A percentile compares a stretch with the other conserved stretches of the same genome.
Evolutionary conservation across 805 yeast genomes (phyloP).

Genomic region (Saturnispora diversa): DNA sequence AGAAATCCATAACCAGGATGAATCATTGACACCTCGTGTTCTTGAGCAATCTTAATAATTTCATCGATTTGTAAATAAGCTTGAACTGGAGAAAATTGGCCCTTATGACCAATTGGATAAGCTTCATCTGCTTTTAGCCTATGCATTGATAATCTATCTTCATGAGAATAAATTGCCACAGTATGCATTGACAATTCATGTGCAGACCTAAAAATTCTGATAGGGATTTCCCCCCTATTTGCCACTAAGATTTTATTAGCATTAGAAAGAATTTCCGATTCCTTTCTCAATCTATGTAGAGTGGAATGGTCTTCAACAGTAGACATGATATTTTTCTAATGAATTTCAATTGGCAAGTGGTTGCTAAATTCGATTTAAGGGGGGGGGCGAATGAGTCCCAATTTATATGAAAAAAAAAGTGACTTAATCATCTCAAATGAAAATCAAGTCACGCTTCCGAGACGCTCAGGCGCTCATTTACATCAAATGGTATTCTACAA

Average conservation of each 20-base stretch:
- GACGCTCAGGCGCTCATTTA: too few relatives aligned
- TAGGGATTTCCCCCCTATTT: slow-evolving; percentile 97
- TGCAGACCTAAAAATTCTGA: slow-evolving; percentile 84
- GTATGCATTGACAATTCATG: slow-evolving; percentile 70
- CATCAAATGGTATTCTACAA: too few relatives aligned
- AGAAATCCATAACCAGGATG: slow-evolving; percentile 97
- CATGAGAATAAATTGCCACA: slow-evolving; percentile 85
- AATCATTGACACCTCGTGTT: slow-evolving; percentile 80
- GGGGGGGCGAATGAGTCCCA: neutral
- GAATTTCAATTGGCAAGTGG: too few relatives aligned
- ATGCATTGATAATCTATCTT: slow-evolving; percentile 83
- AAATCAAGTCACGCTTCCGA: slow-evolving; percentile 4
- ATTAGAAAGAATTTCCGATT: slow-evolving; percentile 40
- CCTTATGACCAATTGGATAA: slow-evolving; percentile 74
- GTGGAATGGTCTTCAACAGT: slow-evolving; percentile 30
- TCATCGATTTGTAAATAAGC: slow-evolving; percentile 83
- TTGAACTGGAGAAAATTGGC: slow-evolving; percentile 86
- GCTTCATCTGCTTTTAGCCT: slow-evolving; percentile 77
- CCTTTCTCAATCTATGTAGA: slow-evolving; percentile 31
- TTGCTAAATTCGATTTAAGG: too few relatives aligned
- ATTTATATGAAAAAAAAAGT: slow-evolving; percentile 2
- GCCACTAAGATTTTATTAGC: slow-evolving; percentile 81
- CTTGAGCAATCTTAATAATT: slow-evolving; percentile 77
- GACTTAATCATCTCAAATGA: too few relatives aligned
- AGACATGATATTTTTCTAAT: slow-evolving; percentile 22